Percentiles rank a stretch among this genome's conserved stretches.
Conservation (phyloP, 495 filamentous ascomycete genomes). For the Alectoria sarmentosa region DNA sequence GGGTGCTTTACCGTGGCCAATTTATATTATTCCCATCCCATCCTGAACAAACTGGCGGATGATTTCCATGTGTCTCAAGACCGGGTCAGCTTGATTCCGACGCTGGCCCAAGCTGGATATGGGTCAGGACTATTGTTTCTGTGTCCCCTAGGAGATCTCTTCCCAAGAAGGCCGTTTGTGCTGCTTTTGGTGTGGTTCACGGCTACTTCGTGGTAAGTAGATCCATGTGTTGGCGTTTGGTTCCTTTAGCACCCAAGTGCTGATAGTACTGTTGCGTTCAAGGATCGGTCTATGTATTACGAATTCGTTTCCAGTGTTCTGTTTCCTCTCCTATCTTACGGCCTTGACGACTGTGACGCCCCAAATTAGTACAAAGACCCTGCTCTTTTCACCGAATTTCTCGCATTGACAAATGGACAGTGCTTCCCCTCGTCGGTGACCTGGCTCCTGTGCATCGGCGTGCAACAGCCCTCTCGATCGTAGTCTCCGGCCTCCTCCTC, state of each 20-base stretch:
- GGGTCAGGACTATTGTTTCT: constrained; percentile 65
- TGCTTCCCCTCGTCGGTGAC: constrained; percentile 79
- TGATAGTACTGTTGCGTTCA: constrained; percentile 5
- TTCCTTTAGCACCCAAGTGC: background rate
- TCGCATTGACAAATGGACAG: constrained; percentile 35
- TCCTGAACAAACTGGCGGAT: constrained; percentile 55
- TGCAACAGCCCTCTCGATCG: constrained; percentile 60
- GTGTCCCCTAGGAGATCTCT: constrained; percentile 71
- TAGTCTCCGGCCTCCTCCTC: constrained; percentile 69
- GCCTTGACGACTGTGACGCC: constrained; percentile 77
- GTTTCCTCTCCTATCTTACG: constrained; percentile 60
- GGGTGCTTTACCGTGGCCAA: constrained; percentile 57
- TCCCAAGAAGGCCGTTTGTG: constrained; percentile 63
- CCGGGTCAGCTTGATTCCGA: constrained; percentile 56
- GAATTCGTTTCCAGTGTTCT: constrained; percentile 54
- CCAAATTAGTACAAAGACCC: constrained; percentile 27
- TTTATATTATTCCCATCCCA: constrained; percentile 65
- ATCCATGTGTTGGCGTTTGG: background rate
- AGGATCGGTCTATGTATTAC: constrained; percentile 68
- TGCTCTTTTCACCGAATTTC: background rate
- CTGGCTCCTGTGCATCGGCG: constrained; percentile 64
- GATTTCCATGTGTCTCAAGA: constrained; percentile 56
- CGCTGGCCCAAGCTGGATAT: constrained; percentile 76
- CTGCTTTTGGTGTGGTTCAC: constrained; percentile 59
- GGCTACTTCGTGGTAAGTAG: constrained; percentile 51